These are phyloP conservation scores for Claviceps sp. DNA, from an alignment of 2,329 filamentous ascomycete genomes.

Conservation along the genomic window DNA sequence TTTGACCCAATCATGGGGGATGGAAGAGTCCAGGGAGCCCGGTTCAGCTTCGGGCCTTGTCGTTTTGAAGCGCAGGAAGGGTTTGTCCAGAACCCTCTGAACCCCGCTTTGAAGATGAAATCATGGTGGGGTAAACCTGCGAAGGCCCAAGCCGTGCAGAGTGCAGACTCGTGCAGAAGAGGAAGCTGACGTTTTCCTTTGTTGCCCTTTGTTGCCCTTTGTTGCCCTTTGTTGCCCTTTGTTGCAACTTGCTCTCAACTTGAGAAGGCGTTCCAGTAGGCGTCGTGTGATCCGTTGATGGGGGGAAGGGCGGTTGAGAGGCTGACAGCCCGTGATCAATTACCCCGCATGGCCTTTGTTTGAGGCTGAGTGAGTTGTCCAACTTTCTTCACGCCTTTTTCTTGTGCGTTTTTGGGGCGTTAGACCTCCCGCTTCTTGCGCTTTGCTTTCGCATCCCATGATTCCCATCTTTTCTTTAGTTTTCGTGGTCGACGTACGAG, in stretches of 20 bases:
- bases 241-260: no score
- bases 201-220: background rate
- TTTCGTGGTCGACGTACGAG: no score
- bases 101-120: conserved; percentile 1
- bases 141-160: background rate
- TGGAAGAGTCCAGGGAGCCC: background rate
- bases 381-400: no score
- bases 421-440: background rate
- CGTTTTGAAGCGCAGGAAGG: no score
- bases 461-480: no score
- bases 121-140: background rate
- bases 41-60: background rate
- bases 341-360: no score
- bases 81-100: background rate
- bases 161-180: background rate
- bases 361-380: no score
- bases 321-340: no score
- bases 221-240: background rate
- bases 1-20: conserved; percentile 1
- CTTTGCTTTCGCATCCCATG: background rate
- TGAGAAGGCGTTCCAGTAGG: no score
- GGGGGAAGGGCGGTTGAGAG: no score
- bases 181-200: background rate
- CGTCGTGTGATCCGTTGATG: no score
- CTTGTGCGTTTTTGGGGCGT: no score